Evolutionary conservation across 345 rosid genomes (phyloP), one percentile per base, ranked within the genome.

Genomic region (Eucalyptus marginata): DNA sequence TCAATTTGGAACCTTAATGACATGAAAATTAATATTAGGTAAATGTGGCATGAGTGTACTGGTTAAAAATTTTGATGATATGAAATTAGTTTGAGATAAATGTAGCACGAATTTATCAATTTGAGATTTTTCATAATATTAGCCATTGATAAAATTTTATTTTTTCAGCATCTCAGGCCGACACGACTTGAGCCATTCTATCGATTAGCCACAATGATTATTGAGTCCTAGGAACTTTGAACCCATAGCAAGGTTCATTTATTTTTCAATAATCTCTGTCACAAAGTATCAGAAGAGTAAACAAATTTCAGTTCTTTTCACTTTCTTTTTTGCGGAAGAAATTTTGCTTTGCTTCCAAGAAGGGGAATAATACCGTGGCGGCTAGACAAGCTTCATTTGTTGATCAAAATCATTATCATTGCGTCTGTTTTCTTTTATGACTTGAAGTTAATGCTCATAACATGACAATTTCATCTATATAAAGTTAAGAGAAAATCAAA

Each of bases 51-150:
- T 10, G 24, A 18, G 3, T 33, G 25, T 10, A 20, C 25, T 0
- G 0, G 4, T 33, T 68, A 9, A 10, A 5, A 17, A 0, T 33
- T 68, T 68, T 3, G 1, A 10, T 33, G 25, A 18, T 18, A 9
- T 4, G 5, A 33, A 17, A 33, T 66, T 66, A 68, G 0, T 71
- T 71, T 33, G 4, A 12, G 6, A 8, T 68, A 31, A 31, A 68
- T 8, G 20, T 33, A 11, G 3, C 0, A 2, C 1, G 0, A 16
- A 10, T 68, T 4, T 68, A 68, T 31, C 2, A 16, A 68, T 68
- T 16, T 33, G 3, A 16, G 7, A 31, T 16, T 31, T 68, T 68
- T 31, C 2, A 68, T 68, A 33, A 5, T 68, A 16, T 31, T 8
- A 31, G 5, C 7, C 24, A 3, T 31, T 4, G 1, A 68, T 20